Base-by-base conservation (phyloP, 768 basidiomycete species). In the Auriscalpium vulgare region DNA sequence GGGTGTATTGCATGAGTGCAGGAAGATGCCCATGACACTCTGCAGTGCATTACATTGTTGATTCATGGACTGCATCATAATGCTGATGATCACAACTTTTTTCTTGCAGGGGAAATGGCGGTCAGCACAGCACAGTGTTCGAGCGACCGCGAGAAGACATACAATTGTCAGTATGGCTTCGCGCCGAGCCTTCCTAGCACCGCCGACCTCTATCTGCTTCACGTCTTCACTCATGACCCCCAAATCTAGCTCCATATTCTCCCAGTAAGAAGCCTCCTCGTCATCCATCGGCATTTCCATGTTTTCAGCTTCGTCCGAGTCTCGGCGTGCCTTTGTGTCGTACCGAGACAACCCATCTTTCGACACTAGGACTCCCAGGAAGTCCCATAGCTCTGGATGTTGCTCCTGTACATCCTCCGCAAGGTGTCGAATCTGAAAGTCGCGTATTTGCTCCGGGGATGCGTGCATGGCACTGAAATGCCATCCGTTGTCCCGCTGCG, bases 31-130 rank as follows among this genome's bases (percentile, higher is more conserved):
- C 3, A 69, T 51, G 16, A 68, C 29, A 23, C 56, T 63, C 48
- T 68, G 65, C 3, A 70, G 54, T 8, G 56, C 51, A 47, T 69
- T 68, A 40, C 64, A 66, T 7, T 57, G 36, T 40, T 63, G 61
- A 54, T 69, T 67, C 19, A 51, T 49, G 47, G 61, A 63, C 10
- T 71, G 66, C 59, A 69, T 53, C 43, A 69, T 54, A 10, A 69
- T 64, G 40, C 63, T 66, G 13, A 71, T 58, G 9, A 63, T 57
- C 4, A 66, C 57, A 5, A 67, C 58, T 16, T 56, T 61, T 57
- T 66, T 67, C 67, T 68, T 35, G 19, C n/a, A 50, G 36, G 3
- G 23, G 23, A 29, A 29, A 29, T 5, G 23, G 21, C 13, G 17
- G 16, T 37, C 14, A 13, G 2, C 17, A 10, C 9, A 16, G n/a